These are phyloP conservation scores for Stemphylium lycopersici DNA, from an alignment of 2,329 filamentous ascomycete species.

Conservation along the genomic window DNA sequence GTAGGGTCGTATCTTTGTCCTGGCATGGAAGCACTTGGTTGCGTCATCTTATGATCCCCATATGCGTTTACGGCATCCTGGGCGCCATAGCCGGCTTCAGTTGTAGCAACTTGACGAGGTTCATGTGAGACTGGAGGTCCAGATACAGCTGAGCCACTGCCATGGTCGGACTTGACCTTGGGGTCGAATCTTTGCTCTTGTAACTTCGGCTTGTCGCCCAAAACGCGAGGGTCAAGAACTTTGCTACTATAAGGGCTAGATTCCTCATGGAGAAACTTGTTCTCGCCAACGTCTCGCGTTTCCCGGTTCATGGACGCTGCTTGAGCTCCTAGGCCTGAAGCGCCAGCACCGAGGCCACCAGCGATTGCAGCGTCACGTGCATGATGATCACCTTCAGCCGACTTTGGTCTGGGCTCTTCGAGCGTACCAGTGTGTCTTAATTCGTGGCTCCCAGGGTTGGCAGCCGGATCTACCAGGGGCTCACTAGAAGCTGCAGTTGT, in stretches of 20 bases:
- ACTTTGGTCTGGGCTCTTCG: conserved; percentile 24
- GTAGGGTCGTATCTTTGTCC: conserved; percentile 42
- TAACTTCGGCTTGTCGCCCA: conserved; percentile 19
- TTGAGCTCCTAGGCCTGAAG: conserved; percentile 31
- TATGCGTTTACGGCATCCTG: conserved; percentile 42
- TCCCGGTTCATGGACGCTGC: conserved; percentile 21
- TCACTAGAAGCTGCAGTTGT: conserved; percentile 1
- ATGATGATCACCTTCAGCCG: conserved; percentile 30
- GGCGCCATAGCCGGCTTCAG: conserved; percentile 39
- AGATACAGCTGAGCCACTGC: conserved; percentile 13
- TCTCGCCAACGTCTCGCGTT: conserved; percentile 15
- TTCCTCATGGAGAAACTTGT: conserved; percentile 21
- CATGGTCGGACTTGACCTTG: conserved; percentile 13
- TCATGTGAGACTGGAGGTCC: conserved; percentile 11
- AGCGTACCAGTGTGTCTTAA: conserved; percentile 34
- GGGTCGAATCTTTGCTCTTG: conserved; percentile 32
- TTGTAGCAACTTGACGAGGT: conserved; percentile 14
- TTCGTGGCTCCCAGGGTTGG: conserved; percentile 19
- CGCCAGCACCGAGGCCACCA: conserved; percentile 31
- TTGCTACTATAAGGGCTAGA: conserved; percentile 36
- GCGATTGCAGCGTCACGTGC: conserved; percentile 36
- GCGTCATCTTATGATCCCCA: conserved; percentile 38
- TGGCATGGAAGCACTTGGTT: conserved; percentile 35
- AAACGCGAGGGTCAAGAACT: conserved; percentile 37
- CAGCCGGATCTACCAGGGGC: neutral